These are phyloP conservation scores for Pyronema omphalodes DNA, from an alignment of 495 filamentous ascomycete species.

Conservation along the genomic window DNA sequence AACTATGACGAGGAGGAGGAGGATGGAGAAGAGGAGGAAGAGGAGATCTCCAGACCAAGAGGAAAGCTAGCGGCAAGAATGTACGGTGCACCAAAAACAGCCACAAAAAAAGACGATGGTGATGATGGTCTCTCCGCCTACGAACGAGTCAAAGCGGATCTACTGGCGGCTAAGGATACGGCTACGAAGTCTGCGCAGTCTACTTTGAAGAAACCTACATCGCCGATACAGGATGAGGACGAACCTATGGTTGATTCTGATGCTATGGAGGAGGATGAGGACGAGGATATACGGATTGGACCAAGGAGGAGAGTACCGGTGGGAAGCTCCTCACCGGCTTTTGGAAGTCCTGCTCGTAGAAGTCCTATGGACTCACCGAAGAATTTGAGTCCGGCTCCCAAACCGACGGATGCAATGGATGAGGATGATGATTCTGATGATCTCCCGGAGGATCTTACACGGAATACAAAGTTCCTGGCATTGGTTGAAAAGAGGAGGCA, in stretches of 20 bases:
- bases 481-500: constrained; percentile 52
- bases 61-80: constrained; percentile 56
- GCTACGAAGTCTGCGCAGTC: neutral
- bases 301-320: neutral
- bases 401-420: neutral
- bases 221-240: neutral
- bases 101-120: constrained; percentile 1
- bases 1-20: no score
- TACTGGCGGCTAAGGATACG: constrained; percentile 11
- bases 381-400: constrained; percentile 2
- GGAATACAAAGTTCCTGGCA: constrained; percentile 43
- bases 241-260: neutral
- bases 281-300: constrained; percentile 11
- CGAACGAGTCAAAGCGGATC: constrained; percentile 23
- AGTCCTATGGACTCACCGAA: neutral
- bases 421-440: constrained; percentile 31
- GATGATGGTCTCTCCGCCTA: constrained; percentile 5
- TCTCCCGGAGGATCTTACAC: constrained; percentile 29
- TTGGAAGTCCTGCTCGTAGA: neutral
- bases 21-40: neutral
- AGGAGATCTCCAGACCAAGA: constrained; percentile 37
- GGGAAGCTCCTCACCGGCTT: neutral
- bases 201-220: neutral
- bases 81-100: constrained; percentile 25
- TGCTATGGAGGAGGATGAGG: constrained; percentile 11